Conservation (phyloP, 805 yeast species). For the Clavispora phyllophila region DNA sequence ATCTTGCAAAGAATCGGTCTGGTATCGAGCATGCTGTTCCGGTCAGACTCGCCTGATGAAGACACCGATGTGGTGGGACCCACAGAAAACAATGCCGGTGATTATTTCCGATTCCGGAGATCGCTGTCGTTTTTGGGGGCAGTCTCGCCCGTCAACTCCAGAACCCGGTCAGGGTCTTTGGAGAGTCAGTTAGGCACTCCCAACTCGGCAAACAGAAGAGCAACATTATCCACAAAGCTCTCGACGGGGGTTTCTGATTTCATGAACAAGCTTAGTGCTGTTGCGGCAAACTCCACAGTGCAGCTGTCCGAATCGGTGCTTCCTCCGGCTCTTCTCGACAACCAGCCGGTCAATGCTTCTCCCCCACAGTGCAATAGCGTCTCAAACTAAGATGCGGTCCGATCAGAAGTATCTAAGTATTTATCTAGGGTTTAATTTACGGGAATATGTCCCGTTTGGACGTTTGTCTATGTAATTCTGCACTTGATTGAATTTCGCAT, state of each 20-base stretch:
- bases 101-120: conserved; percentile 5
- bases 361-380: neutral
- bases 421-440: conserved; percentile 1
- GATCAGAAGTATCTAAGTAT: neutral
- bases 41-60: conserved; percentile 1
- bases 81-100: neutral
- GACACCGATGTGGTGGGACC: neutral
- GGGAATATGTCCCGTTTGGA: neutral
- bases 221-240: conserved; percentile 23
- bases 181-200: conserved; percentile 12
- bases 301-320: neutral
- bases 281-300: conserved; percentile 7
- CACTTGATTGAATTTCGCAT: too few relatives aligned
- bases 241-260: conserved; percentile 39
- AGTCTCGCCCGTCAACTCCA: conserved; percentile 31
- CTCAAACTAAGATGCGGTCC: neutral
- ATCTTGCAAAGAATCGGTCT: conserved; percentile 31
- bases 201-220: conserved; percentile 6
- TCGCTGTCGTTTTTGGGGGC: conserved; percentile 23
- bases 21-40: conserved; percentile 10
- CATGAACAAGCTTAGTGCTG: conserved; percentile 35
- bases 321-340: neutral
- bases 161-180: conserved; percentile 37
- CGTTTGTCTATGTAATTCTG: too few relatives aligned
- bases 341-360: neutral